Base-by-base conservation (phyloP, 495 filamentous ascomycete genomes). In the Podospora pseudocomata region DNA sequence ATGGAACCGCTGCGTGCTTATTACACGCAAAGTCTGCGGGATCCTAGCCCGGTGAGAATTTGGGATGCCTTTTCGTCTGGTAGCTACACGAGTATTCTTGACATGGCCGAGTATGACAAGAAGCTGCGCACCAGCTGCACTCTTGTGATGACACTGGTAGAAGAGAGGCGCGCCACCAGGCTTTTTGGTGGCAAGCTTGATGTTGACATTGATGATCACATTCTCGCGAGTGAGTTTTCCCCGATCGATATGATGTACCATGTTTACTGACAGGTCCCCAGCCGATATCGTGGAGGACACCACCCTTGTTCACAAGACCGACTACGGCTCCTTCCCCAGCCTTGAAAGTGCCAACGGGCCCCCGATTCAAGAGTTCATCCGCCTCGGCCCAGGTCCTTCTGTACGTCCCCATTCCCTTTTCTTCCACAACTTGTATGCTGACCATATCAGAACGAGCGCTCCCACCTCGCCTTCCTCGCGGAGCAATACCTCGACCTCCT, bases 401-500 rank as follows among this genome's bases (percentile, higher is more conserved):
- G 82, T 85, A 72, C 60, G 79, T 74, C 1, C 3, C 26, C n/a
- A 26, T 26, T n/a, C 15, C 2, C 55, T 27, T 5, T 49, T 5
- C 26, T 60, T 34, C 70, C 67, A 72, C 71, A 54, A 16, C 13
- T 23, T 23, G 23, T 23, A 23, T 23, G 23, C 23, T 5, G 68
- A 72, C 71, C 55, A 16, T 16, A 4, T 57, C 65, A 84, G 82
- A 77, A 76, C 55, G 75, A 73, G 11, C 76, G 82, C 2, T 75
- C 74, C 13, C 82, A 84, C 56, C 65, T 83, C 15, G 66, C 76
- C 13, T 70, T 83, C 58, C 68, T 83, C 6, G 67, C 80, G 2
- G 81, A 84, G 67, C 76, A 77, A 32, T 83, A 80, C 49, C 67
- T 80, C 39, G 82, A 84, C 30, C 67, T 84, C 5, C 67, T 82